These are phyloP conservation scores for Plenodomus biglobosus DNA, from an alignment of 2,329 filamentous ascomycete genomes.

Conservation along the genomic window DNA sequence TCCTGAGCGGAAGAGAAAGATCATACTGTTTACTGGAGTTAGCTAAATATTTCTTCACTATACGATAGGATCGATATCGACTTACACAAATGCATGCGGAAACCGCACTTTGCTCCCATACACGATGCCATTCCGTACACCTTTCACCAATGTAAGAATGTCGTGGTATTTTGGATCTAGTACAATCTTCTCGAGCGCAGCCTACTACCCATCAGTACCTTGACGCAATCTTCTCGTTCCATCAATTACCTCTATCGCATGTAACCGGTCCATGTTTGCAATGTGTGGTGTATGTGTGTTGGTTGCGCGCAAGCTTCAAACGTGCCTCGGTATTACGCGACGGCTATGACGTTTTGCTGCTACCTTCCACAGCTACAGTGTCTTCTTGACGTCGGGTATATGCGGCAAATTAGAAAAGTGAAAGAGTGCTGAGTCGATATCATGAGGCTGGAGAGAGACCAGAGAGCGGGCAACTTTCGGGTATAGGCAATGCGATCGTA, in stretches of 20 bases:
- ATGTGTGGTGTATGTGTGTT: constrained; percentile 3
- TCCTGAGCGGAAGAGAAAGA: constrained; percentile 92
- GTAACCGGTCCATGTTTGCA: constrained; percentile 35
- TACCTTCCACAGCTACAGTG: constrained; percentile 4
- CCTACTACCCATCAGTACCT: constrained; percentile 50
- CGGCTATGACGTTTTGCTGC: constrained; percentile 20
- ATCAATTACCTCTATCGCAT: constrained; percentile 34
- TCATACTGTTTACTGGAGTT: constrained; percentile 66
- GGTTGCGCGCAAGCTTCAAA: constrained; percentile 9
- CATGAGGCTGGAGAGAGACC: constrained; percentile 12
- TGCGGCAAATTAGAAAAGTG: neutral
- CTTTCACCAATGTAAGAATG: constrained; percentile 82
- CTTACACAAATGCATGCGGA: constrained; percentile 87
- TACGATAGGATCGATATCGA: neutral
- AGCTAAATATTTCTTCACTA: neutral
- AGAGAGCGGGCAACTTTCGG: constrained; percentile 11
- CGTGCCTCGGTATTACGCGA: constrained; percentile 31
- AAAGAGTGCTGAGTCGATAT: neutral
- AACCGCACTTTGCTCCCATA: constrained; percentile 98
- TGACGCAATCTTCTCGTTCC: neutral
- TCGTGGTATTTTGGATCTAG: constrained; percentile 85
- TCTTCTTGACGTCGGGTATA: neutral
- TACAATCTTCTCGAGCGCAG: constrained; percentile 71
- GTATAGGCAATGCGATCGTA: constrained; percentile 18
- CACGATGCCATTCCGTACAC: constrained; percentile 91